Conservation (phyloP, 352 stramenopile species). For the Globisporangium nunn region DNA sequence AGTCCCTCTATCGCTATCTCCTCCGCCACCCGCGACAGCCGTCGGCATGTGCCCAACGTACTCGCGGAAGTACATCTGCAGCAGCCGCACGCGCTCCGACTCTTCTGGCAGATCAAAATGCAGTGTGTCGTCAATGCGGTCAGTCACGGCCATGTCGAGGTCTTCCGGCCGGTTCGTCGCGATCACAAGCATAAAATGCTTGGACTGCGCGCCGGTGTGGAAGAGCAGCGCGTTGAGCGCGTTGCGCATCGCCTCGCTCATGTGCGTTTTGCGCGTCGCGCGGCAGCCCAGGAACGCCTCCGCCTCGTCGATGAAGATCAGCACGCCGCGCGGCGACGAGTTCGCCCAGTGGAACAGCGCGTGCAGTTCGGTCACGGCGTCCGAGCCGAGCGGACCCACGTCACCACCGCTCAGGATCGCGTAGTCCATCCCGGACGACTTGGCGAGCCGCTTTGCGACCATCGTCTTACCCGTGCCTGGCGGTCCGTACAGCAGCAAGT, state of each 20-base stretch:
- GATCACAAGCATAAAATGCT: slow-evolving; percentile 76
- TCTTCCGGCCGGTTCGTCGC: slow-evolving; percentile 81
- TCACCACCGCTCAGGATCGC: slow-evolving; percentile 83
- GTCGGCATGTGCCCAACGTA: slow-evolving; percentile 32
- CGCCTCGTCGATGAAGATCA: slow-evolving; percentile 88
- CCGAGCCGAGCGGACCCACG: slow-evolving; percentile 65
- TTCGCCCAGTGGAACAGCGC: slow-evolving; percentile 80
- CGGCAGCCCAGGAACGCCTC: slow-evolving; percentile 72
- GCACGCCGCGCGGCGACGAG: slow-evolving; percentile 51
- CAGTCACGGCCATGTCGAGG: slow-evolving; percentile 66
- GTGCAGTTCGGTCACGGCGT: slow-evolving; percentile 78
- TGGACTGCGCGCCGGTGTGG: slow-evolving; percentile 65
- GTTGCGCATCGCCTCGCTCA: slow-evolving; percentile 80
- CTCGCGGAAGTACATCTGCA: slow-evolving; percentile 68
- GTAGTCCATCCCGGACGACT: slow-evolving; percentile 66
- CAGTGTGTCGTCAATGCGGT: slow-evolving; percentile 80
- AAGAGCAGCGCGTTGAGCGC: slow-evolving; percentile 80
- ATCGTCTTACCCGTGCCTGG: slow-evolving; percentile 86
- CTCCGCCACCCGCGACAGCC: neutral
- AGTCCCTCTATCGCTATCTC: neutral
- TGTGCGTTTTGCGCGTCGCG: slow-evolving; percentile 70
- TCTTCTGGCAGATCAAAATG: slow-evolving; percentile 68
- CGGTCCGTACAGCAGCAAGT: slow-evolving; percentile 80
- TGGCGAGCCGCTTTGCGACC: slow-evolving; percentile 74
- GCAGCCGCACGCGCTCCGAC: slow-evolving; percentile 47